A percentile compares a stretch with the other conserved stretches of the same genome.
Conservation (phyloP, 768 basidiomycete genomes). For the Tricholoma bakamatsutake region DNA sequence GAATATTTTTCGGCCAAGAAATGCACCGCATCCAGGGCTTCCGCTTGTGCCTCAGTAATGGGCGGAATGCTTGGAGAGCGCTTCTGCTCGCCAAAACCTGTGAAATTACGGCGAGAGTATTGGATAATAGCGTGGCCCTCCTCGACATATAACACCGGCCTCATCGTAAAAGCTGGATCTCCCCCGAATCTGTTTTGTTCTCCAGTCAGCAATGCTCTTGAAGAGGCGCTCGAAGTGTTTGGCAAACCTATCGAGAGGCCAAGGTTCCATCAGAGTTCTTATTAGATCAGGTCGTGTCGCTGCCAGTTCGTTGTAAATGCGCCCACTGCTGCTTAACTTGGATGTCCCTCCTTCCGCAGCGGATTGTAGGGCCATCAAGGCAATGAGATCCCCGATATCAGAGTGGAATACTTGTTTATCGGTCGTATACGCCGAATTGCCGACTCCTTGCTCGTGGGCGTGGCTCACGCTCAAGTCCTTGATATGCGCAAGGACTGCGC, state of each 20-base stretch:
- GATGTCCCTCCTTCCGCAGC: constrained; percentile 41
- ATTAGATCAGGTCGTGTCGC: constrained; percentile 40
- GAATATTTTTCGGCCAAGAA: constrained; percentile 39
- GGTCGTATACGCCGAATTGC: constrained; percentile 40
- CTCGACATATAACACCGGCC: constrained; percentile 35
- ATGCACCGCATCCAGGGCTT: constrained; percentile 40
- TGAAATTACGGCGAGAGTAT: constrained; percentile 41
- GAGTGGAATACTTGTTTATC: constrained; percentile 48
- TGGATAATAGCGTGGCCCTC: constrained; percentile 38
- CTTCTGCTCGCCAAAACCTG: constrained; percentile 31
- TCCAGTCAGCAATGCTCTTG: neutral
- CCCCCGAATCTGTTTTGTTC: constrained; percentile 28
- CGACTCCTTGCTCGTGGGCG: constrained; percentile 34
- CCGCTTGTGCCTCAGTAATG: constrained; percentile 44
- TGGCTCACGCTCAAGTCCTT: constrained; percentile 40
- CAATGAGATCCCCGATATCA: constrained; percentile 41
- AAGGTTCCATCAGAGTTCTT: constrained; percentile 33
- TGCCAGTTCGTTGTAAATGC: constrained; percentile 42
- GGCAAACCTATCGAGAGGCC: constrained; percentile 36
- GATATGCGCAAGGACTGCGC: constrained; percentile 40
- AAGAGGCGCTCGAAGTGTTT: neutral
- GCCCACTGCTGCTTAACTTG: constrained; percentile 36
- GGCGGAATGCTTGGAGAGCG: constrained; percentile 36
- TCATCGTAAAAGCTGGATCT: constrained; percentile 27
- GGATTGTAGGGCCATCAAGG: constrained; percentile 34